Evolutionary conservation across 1,139 yeast species (phyloP), one percentile per base, ranked within the genome.

Genomic region (Hyphopichia buzzinii): DNA sequence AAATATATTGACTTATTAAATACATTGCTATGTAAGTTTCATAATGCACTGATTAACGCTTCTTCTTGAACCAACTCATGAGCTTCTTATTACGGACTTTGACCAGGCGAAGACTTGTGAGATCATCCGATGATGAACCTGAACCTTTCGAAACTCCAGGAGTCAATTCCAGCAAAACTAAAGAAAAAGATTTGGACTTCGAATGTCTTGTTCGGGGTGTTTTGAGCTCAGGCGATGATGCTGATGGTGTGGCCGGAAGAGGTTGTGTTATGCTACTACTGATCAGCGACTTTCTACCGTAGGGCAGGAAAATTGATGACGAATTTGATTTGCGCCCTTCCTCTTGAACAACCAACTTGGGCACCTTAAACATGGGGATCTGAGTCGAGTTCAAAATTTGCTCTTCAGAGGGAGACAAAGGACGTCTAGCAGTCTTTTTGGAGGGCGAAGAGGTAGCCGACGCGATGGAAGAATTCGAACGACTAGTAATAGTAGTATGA

Each of bases 361-460:
- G 39, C 5, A 5, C 5, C 32, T 44, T 57, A 38, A 43, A 60
- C 8, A 50, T 48, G 8, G 69, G 70, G 11, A 64, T 64, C 36
- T 46, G 50, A 3, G 70, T 64, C 33, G 50, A 47, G 26, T 49
- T 52, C 33, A 62, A 48, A n/a, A 62, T 46, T 37, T 47, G 51
- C 31, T 52, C 53, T 41, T 62, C 67, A n/a, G 57, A 52, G 2
- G 63, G 55, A 3, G 67, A 57, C 36, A 57, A 44, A 3, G 58
- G 57, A 27, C 67, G 44, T 33, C 63, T 44, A 7, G 64, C 12
- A 35, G 31, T 31, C 36, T 40, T n/a, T 32, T 33, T 29, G 21
- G 26, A 8, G 8, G 31, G 29, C 14, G 32, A 29, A 6, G 36
- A 25, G 11, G n/a, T 35, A n/a, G 36, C 27, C 3, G 40, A 33